Base-by-base conservation (phyloP, 805 yeast genomes). In the Candida andamanensis region DNA sequence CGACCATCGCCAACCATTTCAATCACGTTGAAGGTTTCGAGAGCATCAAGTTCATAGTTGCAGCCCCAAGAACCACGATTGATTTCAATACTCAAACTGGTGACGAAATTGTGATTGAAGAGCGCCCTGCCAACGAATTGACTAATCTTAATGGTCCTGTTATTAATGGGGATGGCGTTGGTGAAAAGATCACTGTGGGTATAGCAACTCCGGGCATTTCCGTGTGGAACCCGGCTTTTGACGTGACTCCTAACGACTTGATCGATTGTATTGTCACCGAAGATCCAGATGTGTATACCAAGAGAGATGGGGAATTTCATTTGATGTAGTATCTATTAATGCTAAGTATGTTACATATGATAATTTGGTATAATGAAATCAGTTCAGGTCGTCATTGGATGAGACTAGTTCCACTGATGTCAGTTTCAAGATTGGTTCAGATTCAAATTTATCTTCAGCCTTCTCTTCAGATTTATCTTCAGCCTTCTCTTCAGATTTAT, bases 191-290 rank as follows among this genome's bases (percentile, higher is more conserved):
- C 1, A 77, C 77, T 13, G 82, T 87, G 10, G 82, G 84, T 24
- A 72, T 82, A 36, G 95, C 96, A 1, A 92, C 97, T 3, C 82
- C 83, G 2, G 83, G 81, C 0, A 80, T 89, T 19, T 62, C 69
- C 4, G 95, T 87, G 2, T 90, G 97, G 97, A 92, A 92, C 49
- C 98, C 98, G 1, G 82, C 97, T 0, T 90, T 90, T 49, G 98
- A 90, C 51, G 86, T 92, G 11, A 86, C 97, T 3, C 95, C 95
- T 0, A 78, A 80, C 47, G 71, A 69, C 27, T 61, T 81, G 23
- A 87, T 90, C 33, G 96, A 87, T 51, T 84, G 86, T 37, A 86
- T 92, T 38, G 85, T 90, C 21, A 90, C 97, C 1, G 97, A 90
- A 58, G 74, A 76, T 33, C 29, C 36, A 4, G 78, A 68, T 2